Evolutionary conservation across 306 rosid species (phyloP).

Genomic region (Fagus crenata): DNA sequence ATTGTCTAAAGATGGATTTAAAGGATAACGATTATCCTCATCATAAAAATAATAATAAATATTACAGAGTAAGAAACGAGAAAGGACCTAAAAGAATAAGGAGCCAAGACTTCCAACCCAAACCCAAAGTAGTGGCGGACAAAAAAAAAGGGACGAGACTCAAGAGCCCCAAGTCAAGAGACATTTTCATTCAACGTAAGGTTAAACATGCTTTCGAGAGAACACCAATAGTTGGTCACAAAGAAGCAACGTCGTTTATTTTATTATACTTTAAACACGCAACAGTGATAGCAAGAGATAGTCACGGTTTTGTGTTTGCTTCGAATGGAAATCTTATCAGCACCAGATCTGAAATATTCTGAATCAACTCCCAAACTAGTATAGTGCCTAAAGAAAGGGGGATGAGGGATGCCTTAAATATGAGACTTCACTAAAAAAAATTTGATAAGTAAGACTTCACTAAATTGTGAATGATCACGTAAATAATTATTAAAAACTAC

Average conservation of each 20-base stretch:
- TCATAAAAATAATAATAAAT: no score
- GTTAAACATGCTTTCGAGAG: no score
- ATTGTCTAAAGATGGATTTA: no score
- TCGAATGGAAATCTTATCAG: conserved; percentile 96
- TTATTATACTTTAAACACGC: no score
- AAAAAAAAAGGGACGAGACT: no score
- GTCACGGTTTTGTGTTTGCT: conserved; percentile 28
- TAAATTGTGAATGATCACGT: neutral
- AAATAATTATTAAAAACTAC: conserved; percentile 2
- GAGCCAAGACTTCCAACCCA: neutral
- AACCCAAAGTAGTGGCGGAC: no score
- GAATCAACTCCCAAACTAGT: conserved; percentile 98
- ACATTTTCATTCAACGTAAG: neutral
- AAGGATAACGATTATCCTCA: no score
- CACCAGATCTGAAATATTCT: conserved; percentile 97
- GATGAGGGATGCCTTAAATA: conserved; percentile 2
- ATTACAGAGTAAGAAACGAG: neutral
- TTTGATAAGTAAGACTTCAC: no score
- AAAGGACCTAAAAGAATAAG: neutral
- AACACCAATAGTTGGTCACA: no score
- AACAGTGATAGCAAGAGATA: no score
- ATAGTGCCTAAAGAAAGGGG: conserved; percentile 60
- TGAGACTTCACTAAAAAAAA: neutral
- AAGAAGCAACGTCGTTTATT: no score
- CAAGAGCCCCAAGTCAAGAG: neutral